phyloP scores from a whole-genome alignment of 1,284 basidiomycete genomes.

The Rhizoctonia solani region DNA sequence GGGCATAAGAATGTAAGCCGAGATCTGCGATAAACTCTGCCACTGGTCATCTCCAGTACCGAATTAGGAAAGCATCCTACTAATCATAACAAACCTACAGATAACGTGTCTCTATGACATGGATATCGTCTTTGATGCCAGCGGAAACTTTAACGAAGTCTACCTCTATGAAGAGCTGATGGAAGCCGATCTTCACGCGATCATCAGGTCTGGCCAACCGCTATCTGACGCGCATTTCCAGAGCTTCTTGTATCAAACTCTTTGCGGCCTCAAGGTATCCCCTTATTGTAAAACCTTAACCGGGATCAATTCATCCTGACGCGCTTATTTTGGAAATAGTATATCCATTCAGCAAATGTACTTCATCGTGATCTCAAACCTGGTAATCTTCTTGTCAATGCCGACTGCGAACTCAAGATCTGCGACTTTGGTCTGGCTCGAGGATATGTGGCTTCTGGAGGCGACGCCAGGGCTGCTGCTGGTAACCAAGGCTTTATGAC shows the following conservation, averaged over 20 bases:
- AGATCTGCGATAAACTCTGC: background rate
- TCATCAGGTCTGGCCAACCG: slow-evolving; percentile 97
- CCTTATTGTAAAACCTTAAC: background rate
- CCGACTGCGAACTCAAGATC: slow-evolving; percentile 97
- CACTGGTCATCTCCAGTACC: background rate
- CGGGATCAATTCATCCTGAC: slow-evolving; percentile 21
- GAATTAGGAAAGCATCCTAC: background rate
- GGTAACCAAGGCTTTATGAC: slow-evolving; percentile 98
- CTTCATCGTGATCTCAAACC: slow-evolving; percentile 98
- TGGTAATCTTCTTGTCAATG: slow-evolving; percentile 94
- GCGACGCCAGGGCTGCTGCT: slow-evolving; percentile 62
- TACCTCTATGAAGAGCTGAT: slow-evolving; percentile 98
- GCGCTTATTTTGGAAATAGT: slow-evolving; percentile 52
- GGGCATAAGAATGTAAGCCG: slow-evolving; percentile 89
- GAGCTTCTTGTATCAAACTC: slow-evolving; percentile 97
- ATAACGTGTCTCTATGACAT: slow-evolving; percentile 95
- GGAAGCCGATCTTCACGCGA: slow-evolving; percentile 99
- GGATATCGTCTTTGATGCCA: slow-evolving; percentile 90
- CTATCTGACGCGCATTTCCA: slow-evolving; percentile 98
- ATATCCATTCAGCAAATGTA: slow-evolving; percentile 98
- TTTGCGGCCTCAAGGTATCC: slow-evolving; percentile 82
- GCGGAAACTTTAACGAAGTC: slow-evolving; percentile 91
- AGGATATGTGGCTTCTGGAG: slow-evolving; percentile 84
- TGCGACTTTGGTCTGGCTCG: slow-evolving; percentile 98
- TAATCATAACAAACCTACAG: slow-evolving; percentile 48